Base-by-base conservation (phyloP, 352 stramenopile species). In the Globisporangium uncinulatum region DNA sequence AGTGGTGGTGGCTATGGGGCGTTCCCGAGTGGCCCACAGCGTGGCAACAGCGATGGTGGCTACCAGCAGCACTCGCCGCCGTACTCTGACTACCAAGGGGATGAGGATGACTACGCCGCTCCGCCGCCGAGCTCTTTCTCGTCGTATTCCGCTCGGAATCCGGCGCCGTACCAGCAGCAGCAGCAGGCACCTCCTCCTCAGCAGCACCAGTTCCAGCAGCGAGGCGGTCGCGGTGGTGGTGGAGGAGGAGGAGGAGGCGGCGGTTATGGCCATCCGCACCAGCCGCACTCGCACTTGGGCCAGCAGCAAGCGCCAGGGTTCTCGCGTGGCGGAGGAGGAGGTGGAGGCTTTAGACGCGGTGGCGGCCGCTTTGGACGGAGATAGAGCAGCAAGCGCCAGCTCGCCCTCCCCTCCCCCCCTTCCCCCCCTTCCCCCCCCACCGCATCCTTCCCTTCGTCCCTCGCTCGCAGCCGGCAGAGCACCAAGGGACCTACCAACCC, bases 361-460 rank as follows among this genome's bases (percentile, higher is more conserved):
- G 66, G 67, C 2, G 64, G 61, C 29, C 64, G 67, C 29, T 71
- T 65, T 13, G 64, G 64, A 3, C 64, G 65, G 24, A 51, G 57
- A 54, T 69, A 63, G 49, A 65, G 46, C 24, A 57, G 50, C 37
- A 32, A 29, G 9, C 42, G 17, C 34, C 20, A 21, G 21, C 11
- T 32, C 41, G 6, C 15, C 21, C 52, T 43, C 24, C 24, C 20
- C 14, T 45, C 36, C 34, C 4, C 53, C 50, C 10, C n/a, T 43
- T 3, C 6, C 41, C 41, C 10, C 6, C 41, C 41, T 20, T 46
- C 42, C 2, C 6, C 2, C 6, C 42, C 6, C 15, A 17, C 15
- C 42, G 42, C 42, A 47, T 47, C 42, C n/a, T 47, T 43, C 37
- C 17, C 37, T 43, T 17, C 17, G 11, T 43, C 37, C 3, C 37